phyloP scores from a whole-genome alignment of 106 monocot genomes.

The Dendrobium chrysotoxum region DNA sequence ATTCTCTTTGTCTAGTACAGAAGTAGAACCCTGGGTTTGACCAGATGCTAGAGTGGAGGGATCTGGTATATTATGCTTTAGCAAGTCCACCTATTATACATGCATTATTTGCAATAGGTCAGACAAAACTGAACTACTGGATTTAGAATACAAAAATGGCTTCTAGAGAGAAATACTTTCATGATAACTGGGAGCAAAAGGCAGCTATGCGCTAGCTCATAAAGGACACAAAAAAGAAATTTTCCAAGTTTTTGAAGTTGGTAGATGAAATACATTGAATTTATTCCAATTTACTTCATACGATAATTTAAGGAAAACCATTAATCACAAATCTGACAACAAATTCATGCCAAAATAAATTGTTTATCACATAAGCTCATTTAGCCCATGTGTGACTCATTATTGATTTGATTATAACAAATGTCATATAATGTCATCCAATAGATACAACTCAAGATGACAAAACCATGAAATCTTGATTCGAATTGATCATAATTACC shows the following conservation, averaged over 20 bases:
- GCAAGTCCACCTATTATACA: constrained; percentile 65
- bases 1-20: constrained; percentile 55
- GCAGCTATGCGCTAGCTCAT: neutral
- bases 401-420: no score
- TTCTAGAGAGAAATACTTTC: neutral
- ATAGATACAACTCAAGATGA: no score
- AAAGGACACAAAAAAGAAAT: neutral
- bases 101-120: neutral
- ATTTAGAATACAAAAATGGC: neutral
- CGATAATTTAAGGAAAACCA: neutral
- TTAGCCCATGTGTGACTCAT: no score
- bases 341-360: no score
- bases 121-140: neutral
- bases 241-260: neutral
- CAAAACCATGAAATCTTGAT: no score
- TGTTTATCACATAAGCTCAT: no score
- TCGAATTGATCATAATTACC: no score
- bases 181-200: neutral
- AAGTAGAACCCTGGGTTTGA: constrained; percentile 27
- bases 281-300: neutral
- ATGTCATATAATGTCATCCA: no score
- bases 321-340: no score
- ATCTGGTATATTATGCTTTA: constrained; percentile 90
- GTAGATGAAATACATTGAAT: neutral
- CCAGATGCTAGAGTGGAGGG: constrained; percentile 52